Base-by-base conservation (phyloP, 2,329 filamentous ascomycete species). In the Colletotrichum scovillei region DNA sequence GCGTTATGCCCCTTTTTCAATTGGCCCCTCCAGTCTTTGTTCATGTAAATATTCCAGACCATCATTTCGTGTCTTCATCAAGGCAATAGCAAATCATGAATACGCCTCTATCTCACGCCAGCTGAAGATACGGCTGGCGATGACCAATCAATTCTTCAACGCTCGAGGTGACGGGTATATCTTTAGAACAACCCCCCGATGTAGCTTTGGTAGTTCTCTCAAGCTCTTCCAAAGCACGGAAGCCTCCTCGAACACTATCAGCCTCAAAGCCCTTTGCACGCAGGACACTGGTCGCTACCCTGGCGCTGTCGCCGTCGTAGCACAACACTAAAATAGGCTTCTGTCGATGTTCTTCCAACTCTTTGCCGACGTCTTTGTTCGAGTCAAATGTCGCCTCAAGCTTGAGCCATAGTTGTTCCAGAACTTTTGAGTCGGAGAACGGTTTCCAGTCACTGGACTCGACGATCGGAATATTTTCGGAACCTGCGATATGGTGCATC, bases 251-350 rank as follows among this genome's bases (percentile, higher is more conserved):
- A 26, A 89, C 76, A 75, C 85, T 88, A 55, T 85, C 84, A 1
- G 86, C 86, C 69, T 84, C 81, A 28, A 85, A 80, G 0, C 85
- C 87, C 74, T 86, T 88, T 0, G 86, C 87, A 5, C 88, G 82
- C 60, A 90, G 77, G 3, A 90, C 84, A 66, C 87, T 89, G 2
- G 86, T 86, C 3, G 88, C 88, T 5, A 90, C 84, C 0, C 89
- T 83, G 5, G 88, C 83, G 35, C 85, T 87, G 70, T 91, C 87
- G 3, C 89, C 89, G 59, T 88, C 81, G 64, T 90, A 89, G 77
- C 88, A 90, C 11, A 88, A 77, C 11, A 89, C 76, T 12, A 90
- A 76, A 14, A 88, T 77, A 6, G 82, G 81, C 67, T 81, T 82
- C 26, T 75, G 24, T 0, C 81, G 14, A 1, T 78, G 75, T 14